Base-by-base conservation (phyloP, 768 basidiomycete genomes). In the Phanerochaete carnosa region DNA sequence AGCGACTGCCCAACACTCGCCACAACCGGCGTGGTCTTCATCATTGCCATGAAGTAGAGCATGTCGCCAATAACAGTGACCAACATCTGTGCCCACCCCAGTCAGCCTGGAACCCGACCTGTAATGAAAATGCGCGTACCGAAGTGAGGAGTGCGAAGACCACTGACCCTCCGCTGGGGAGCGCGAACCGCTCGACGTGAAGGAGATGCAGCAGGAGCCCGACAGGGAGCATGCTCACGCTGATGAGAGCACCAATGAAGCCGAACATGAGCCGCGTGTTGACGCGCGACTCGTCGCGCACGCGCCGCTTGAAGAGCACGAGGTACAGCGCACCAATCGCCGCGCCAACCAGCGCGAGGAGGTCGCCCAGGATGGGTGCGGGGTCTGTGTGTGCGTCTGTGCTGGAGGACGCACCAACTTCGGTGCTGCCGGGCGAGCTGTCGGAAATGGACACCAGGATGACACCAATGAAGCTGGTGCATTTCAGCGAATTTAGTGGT, bases 211-310 rank as follows among this genome's bases (percentile, higher is more conserved):
- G 81, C 46, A 94, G 59, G 28, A 94, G 66, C 0, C 88, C 92
- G 13, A 93, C 72, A 0, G 94, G 92, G 85, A 91, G 90, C 62
- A 84, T 83, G 13, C 77, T 70, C 3, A 89, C 62, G 69, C 92
- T 83, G 72, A 91, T 95, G 77, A 91, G 91, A 19, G 93, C 75
- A 12, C 94, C 94, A 25, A 95, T 92, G 64, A 91, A 95, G 23
- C 95, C 95, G 68, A 97, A 94, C 77, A 97, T 94, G 29, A 95
- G 79, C 64, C 92, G 90, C 94, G 95, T 94, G 70, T 95, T 86
- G 66, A 95, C 83, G 57, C 92, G 82, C 7, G 89, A 88, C 68
- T 95, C 92, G 37, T 82, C 80, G 50, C 82, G 84, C 58, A 96
- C 90, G 59, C 85, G 85, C 46, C 94, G 89, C 74, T 97, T 98